Conservation (phyloP, 208 protist species). For the Wallacemonas sp. region DNA sequence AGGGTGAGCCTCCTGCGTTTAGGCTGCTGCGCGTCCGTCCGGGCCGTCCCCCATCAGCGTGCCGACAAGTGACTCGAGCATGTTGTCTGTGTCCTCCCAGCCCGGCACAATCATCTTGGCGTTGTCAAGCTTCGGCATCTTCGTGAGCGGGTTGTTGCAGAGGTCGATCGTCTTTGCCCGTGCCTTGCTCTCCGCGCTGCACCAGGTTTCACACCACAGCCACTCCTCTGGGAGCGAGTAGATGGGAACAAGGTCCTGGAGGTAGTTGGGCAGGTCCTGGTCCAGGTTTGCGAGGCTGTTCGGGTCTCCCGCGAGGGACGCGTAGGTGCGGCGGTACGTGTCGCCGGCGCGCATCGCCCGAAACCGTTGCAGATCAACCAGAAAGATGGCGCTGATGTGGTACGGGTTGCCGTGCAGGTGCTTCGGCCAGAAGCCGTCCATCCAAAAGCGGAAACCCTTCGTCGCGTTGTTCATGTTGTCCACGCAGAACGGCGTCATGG, state of each 20-base stretch:
- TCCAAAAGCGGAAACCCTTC: slow-evolving; percentile 92
- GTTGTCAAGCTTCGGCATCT: slow-evolving; percentile 94
- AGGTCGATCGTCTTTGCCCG: slow-evolving; percentile 98
- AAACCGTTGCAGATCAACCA: slow-evolving; percentile 94
- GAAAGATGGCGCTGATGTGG: slow-evolving; percentile 98
- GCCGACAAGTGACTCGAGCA: slow-evolving; percentile 52
- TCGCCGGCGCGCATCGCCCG: slow-evolving; percentile 92
- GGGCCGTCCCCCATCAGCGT: slow-evolving; percentile 5
- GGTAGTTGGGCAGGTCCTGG: slow-evolving; percentile 98
- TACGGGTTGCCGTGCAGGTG: slow-evolving; percentile 96
- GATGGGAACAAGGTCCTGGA: slow-evolving; percentile 94
- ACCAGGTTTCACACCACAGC: slow-evolving; percentile 99
- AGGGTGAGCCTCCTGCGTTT: neutral
- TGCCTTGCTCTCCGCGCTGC: slow-evolving; percentile 87
- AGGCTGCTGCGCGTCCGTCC: neutral
- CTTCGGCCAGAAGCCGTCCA: slow-evolving; percentile 93
- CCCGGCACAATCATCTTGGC: slow-evolving; percentile 90
- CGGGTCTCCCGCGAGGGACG: slow-evolving; percentile 85
- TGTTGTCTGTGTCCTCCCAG: slow-evolving; percentile 88
- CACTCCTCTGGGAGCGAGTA: slow-evolving; percentile 97
- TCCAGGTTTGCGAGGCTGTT: slow-evolving; percentile 91
- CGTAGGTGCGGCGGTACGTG: slow-evolving; percentile 90
- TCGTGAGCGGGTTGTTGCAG: slow-evolving; percentile 97
- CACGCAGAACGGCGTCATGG: slow-evolving; percentile 98
- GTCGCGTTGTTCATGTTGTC: slow-evolving; percentile 88